Base-by-base conservation (phyloP, 1,284 basidiomycete genomes). In the Cutaneotrichosporon mucoides region DNA sequence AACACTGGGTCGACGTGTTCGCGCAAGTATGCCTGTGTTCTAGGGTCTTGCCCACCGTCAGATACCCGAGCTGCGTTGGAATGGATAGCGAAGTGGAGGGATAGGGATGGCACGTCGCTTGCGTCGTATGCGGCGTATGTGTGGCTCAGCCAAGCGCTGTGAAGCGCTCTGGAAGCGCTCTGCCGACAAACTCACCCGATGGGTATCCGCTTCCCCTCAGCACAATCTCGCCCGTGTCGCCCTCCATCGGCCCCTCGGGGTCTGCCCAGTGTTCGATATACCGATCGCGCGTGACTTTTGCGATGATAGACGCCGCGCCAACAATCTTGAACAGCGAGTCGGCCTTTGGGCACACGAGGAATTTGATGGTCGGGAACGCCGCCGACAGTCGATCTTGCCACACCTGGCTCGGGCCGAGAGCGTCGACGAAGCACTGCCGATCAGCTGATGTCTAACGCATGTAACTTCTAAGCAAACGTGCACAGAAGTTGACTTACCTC, bases 261-360 rank as follows among this genome's bases (percentile, higher is more conserved):
- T 82, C 82, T 8, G 69, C 66, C 95, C 95, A 99, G 9, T 83
- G 82, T 56, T 95, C 88, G 16, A 99, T 82, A 78, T 92, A 93
- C 5, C 88, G 84, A 72, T 99, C 95, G 64, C 95, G 82, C 0
- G 95, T 99, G 40, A 79, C 93, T 78, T 99, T 99, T 5, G 95
- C 95, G 5, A 93, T 90, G 37, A 99, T 92, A 74, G 90, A 93
- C 2, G 95, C 96, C 6, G 95, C 95, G 16, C 92, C 90, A 57
- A 99, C 96, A 63, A 99, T 93, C 69, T 94, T 96, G 83, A 87
- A 99, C 66, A 92, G 87, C 15, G 88, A 88, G 75, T 99, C 95
- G 12, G 95, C 95, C 79, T 99, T 98, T 35, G 86, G 86, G 15
- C 88, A 86, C 11, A 99, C 95, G 0, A 90, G 93, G 75, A 98